Evolutionary conservation across 2,329 filamentous ascomycete genomes (phyloP), one percentile per base, ranked within the genome.

Genomic region (Fusarium chaquense): DNA sequence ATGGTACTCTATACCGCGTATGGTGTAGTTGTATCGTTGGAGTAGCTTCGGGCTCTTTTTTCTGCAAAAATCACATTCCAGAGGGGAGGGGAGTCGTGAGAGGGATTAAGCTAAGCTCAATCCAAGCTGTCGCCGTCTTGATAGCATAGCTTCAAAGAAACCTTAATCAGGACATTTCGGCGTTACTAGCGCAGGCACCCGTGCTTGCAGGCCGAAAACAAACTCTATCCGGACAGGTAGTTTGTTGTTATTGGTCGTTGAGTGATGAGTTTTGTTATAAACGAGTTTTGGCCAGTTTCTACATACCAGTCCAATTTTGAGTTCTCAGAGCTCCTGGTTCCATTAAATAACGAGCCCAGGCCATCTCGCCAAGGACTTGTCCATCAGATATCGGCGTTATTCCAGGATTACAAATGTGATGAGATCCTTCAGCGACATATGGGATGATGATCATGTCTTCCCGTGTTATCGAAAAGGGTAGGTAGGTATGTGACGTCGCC

Each of bases 101-200:
- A 61, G 40, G 18, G 44, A 32, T 58, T 59, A 67, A 32, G 9
- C 62, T 59, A 67, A 28, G 11, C 66, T 65, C 30, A 26, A 67
- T 72, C 35, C 36, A 58, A 67, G 55, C 45, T 56, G 12, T 46
- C 46, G 52, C 43, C 51, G 15, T 49, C 54, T 44, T 16, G 33
- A 61, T 62, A 57, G 45, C 59, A 61, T 59, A 57, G 45, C 59
- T 57, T 65, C 62, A 70, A 18, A 6, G 63, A 72, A 70, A 70
- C 58, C 36, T 58, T 68, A 71, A 62, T 51, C 35, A 18, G 16
- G 28, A 15, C 20, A 38, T 15, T 16, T 55, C 44, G 40, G 49
- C 63, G 36, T 54, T 64, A 70, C 67, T 68, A 54, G 67, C 58
- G 67, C 67, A 70, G 49, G 66, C 62, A 69, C 66, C 67, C 67